These are phyloP conservation scores for Coniophora puteana DNA, from an alignment of 1,284 basidiomycete genomes.

Conservation along the genomic window DNA sequence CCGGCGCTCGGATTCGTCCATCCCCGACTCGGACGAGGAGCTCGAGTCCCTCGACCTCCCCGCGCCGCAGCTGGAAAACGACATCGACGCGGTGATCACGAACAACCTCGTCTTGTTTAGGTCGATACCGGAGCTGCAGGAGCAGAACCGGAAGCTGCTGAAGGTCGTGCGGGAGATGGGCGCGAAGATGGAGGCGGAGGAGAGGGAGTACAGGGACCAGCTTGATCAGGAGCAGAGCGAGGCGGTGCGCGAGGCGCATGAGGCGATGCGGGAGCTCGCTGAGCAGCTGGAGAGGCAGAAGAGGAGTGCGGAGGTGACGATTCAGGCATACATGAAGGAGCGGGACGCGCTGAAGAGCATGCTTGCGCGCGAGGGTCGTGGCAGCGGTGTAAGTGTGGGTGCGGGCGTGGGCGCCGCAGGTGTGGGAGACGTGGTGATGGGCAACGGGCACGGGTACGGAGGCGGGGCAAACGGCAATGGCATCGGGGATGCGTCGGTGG, in stretches of 20 bases:
- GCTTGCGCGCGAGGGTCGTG: constrained; percentile 47
- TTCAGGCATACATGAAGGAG: constrained; percentile 82
- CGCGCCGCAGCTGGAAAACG: too few relatives aligned
- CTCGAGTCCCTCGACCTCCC: constrained; percentile 50
- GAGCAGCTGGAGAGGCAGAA: constrained; percentile 71
- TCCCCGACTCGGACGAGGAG: constrained; percentile 71
- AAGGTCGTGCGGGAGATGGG: constrained; percentile 81
- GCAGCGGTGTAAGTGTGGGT: constrained; percentile 6
- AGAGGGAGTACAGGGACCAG: constrained; percentile 61
- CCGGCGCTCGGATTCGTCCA: constrained; percentile 76
- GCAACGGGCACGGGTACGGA: constrained; percentile 18
- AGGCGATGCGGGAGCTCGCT: constrained; percentile 79
- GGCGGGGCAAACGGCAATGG: constrained; percentile 23
- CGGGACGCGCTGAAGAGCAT: constrained; percentile 83
- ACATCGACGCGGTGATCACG: constrained; percentile 80
- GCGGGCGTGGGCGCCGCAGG: constrained; percentile 27
- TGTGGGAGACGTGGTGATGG: constrained; percentile 30
- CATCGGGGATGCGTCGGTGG: constrained; percentile 36
- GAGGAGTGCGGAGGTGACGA: constrained; percentile 63
- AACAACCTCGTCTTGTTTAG: constrained; percentile 89
- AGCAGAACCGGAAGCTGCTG: constrained; percentile 88
- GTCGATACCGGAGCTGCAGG: constrained; percentile 77
- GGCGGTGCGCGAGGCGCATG: constrained; percentile 84
- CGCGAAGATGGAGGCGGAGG: constrained; percentile 73
- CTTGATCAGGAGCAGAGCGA: constrained; percentile 73